Conservation (phyloP, 805 yeast species). For the Suhomyces canberraensis region DNA sequence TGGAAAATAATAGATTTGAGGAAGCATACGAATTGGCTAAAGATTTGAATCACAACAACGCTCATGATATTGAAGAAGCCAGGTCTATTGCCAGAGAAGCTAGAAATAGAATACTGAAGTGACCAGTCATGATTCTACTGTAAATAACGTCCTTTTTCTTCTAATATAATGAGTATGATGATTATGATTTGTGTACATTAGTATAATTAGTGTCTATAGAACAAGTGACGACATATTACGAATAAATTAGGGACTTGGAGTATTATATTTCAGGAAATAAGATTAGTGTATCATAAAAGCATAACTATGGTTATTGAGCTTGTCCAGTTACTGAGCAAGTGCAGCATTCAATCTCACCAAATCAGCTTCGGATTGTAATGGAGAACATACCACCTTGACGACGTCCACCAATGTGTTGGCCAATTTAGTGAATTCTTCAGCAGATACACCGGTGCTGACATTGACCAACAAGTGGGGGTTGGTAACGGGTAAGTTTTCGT, state of each 20-base stretch:
- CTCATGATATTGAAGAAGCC: constrained; percentile 87
- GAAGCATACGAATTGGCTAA: constrained; percentile 72
- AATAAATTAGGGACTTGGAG: background rate
- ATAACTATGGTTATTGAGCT: background rate
- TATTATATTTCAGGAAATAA: background rate
- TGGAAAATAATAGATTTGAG: constrained; percentile 54
- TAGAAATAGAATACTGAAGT: constrained; percentile 44
- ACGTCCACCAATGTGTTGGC: constrained; percentile 20
- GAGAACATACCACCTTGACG: constrained; percentile 13
- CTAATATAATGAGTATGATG: background rate
- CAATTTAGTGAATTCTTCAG: constrained; percentile 24
- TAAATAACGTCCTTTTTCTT: background rate
- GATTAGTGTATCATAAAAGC: background rate
- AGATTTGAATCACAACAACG: constrained; percentile 64
- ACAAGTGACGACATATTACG: background rate
- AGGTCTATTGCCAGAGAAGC: constrained; percentile 79
- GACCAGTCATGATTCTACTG: too few species aligned
- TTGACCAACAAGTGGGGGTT: constrained; percentile 37
- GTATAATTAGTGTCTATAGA: constrained; percentile 1
- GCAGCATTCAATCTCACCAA: constrained; percentile 23
- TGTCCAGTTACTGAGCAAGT: background rate
- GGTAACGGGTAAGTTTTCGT: constrained; percentile 62
- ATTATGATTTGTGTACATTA: constrained; percentile 1
- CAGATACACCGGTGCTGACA: constrained; percentile 26
- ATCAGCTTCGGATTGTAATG: constrained; percentile 20